These are phyloP conservation scores for Pythium myriotylum DNA, from an alignment of 352 stramenopile genomes.

Conservation along the genomic window DNA sequence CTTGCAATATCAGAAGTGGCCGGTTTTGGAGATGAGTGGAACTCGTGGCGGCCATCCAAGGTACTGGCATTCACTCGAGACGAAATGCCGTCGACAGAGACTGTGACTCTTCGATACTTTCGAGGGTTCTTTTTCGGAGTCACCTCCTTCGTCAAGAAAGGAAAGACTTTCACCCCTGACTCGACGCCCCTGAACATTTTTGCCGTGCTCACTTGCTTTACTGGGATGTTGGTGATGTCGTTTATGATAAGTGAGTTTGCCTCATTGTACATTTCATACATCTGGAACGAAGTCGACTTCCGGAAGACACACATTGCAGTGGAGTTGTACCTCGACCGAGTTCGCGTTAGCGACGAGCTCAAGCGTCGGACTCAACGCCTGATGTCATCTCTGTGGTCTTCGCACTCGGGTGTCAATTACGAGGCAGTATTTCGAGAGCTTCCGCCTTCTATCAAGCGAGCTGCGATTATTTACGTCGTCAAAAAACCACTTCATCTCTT, in stretches of 20 bases:
- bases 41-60: conserved; percentile 48
- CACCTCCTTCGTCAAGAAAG: conserved; percentile 37
- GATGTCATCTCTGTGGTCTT: conserved; percentile 31
- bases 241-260: conserved; percentile 78
- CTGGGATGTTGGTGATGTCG: conserved; percentile 66
- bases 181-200: conserved; percentile 23
- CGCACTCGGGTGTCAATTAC: conserved; percentile 27
- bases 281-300: conserved; percentile 44
- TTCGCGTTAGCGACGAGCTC: conserved; percentile 22
- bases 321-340: conserved; percentile 41
- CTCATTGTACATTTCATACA: conserved; percentile 44
- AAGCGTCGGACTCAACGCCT: conserved; percentile 27
- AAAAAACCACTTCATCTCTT: conserved; percentile 20
- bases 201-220: conserved; percentile 27
- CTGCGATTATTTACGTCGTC: conserved; percentile 18
- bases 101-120: conserved; percentile 35
- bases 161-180: conserved; percentile 27
- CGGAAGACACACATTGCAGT: conserved; percentile 74
- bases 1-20: conserved; percentile 40
- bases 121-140: conserved; percentile 30
- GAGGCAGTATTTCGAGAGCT: conserved; percentile 26
- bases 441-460: conserved; percentile 20
- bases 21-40: conserved; percentile 53
- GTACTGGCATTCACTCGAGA: conserved; percentile 38
- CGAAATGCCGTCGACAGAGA: conserved; percentile 28